Evolutionary conservation across 2,329 filamentous ascomycete genomes (phyloP).

Genomic region (Ploettnerulaceae sp.): DNA sequence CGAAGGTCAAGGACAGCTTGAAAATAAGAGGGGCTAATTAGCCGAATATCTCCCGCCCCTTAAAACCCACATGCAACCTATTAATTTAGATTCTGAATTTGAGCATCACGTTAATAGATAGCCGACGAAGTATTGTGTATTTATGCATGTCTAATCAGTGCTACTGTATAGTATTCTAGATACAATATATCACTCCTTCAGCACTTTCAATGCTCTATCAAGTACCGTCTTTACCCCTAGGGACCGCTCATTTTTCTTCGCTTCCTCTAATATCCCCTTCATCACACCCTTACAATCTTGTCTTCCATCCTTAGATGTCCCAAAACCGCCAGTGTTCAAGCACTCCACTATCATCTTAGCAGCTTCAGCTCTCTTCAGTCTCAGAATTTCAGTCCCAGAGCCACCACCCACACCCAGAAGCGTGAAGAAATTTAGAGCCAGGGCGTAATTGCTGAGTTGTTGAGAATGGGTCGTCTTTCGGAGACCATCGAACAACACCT

Average conservation of each 20-base stretch:
- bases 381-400: conserved; percentile 31
- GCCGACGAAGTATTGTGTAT: too few species aligned
- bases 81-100: too few species aligned
- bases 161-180: too few species aligned
- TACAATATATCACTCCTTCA: conserved; percentile 12
- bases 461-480: conserved; percentile 23
- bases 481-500: conserved; percentile 30
- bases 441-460: conserved; percentile 18
- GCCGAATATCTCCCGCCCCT: neutral
- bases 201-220: conserved; percentile 24
- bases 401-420: conserved; percentile 30
- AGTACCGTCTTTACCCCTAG: conserved; percentile 25
- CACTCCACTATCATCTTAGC: conserved; percentile 30
- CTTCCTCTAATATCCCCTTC: conserved; percentile 21
- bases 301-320: conserved; percentile 23
- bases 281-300: conserved; percentile 23
- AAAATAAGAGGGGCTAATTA: neutral
- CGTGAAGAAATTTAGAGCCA: conserved; percentile 26
- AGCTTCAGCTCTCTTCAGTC: conserved; percentile 33
- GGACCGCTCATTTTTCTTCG: conserved; percentile 28
- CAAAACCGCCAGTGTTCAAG: conserved; percentile 28
- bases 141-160: too few species aligned
- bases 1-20: conserved; percentile 6
- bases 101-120: too few species aligned
- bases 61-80: neutral